Percentiles rank a stretch among this genome's conserved stretches.
These are phyloP conservation scores for Colletotrichum cuscutae DNA, from an alignment of 2,329 filamentous ascomycete species.

Conservation along the genomic window DNA sequence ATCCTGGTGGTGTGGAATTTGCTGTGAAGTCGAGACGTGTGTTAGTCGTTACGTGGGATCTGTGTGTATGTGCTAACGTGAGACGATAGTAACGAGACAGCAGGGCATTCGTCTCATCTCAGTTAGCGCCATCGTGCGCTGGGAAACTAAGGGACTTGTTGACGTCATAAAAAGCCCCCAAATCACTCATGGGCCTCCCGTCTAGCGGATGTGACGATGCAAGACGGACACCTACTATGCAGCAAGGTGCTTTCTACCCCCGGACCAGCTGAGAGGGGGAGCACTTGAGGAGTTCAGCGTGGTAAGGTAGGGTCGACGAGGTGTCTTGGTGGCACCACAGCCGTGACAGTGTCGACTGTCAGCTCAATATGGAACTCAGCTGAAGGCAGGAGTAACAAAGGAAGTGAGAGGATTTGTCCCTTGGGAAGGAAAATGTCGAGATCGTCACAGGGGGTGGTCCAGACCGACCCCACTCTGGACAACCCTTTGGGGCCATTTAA, in stretches of 20 bases:
- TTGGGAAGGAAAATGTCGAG: background rate
- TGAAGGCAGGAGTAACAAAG: background rate
- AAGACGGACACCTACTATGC: background rate
- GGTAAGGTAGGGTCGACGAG: background rate
- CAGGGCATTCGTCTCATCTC: constrained; percentile 17
- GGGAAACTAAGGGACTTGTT: constrained; percentile 23
- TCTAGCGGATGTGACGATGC: constrained; percentile 17
- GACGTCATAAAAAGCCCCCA: constrained; percentile 21
- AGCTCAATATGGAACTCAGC: background rate
- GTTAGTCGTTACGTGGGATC: background rate
- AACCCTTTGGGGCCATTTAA: background rate
- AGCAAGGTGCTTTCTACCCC: background rate
- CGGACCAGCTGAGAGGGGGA: background rate
- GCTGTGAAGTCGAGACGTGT: background rate
- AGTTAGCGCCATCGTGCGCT: constrained; percentile 23
- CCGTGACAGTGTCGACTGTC: background rate
- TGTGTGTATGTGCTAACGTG: background rate
- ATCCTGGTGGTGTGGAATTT: constrained; percentile 2
- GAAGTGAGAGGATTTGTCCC: constrained; percentile 11
- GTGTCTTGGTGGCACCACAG: background rate
- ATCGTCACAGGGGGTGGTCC: constrained; percentile 32
- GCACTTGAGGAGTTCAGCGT: background rate
- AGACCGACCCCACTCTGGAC: constrained; percentile 6
- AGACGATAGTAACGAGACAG: background rate
- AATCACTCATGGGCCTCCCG: constrained; percentile 6